A percentile compares a stretch with the other conserved stretches of the same genome.
Evolutionary conservation across 495 filamentous ascomycete species (phyloP).

Genomic region (Cenococcum geophilum): DNA sequence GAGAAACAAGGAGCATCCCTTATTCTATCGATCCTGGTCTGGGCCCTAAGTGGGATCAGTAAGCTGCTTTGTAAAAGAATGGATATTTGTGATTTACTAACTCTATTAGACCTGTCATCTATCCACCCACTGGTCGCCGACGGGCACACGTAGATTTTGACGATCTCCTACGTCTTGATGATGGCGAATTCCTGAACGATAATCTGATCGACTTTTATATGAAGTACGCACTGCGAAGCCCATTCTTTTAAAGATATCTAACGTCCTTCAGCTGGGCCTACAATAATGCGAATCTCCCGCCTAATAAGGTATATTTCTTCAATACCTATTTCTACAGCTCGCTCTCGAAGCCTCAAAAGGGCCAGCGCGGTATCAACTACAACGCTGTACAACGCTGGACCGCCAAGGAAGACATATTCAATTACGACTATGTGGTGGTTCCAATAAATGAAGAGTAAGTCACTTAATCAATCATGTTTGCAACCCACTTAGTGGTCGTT

Average conservation of each 20-base stretch:
- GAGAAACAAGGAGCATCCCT: neutral
- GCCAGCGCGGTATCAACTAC: conserved; percentile 64
- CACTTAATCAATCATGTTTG: neutral
- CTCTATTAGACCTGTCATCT: conserved; percentile 51
- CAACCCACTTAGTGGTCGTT: neutral
- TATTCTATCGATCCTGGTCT: conserved; percentile 7
- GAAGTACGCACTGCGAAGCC: conserved; percentile 33
- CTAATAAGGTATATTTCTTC: conserved; percentile 68
- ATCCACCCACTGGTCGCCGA: conserved; percentile 60
- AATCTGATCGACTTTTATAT: conserved; percentile 85
- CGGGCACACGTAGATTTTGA: conserved; percentile 68
- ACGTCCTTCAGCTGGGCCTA: conserved; percentile 53
- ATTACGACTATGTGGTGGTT: conserved; percentile 81
- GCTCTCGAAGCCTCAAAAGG: conserved; percentile 52
- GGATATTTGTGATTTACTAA: neutral
- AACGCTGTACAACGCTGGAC: conserved; percentile 85
- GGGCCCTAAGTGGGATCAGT: conserved; percentile 10
- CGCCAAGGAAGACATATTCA: conserved; percentile 73
- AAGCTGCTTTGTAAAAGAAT: neutral
- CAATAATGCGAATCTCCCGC: conserved; percentile 46
- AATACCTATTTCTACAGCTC: conserved; percentile 87
- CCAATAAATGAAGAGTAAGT: conserved; percentile 71
- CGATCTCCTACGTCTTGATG: conserved; percentile 74
- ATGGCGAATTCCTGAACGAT: conserved; percentile 86
- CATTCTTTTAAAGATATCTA: conserved; percentile 11